Base-by-base conservation (phyloP, 805 yeast genomes). In the Metschnikowia santaceciliae region DNA sequence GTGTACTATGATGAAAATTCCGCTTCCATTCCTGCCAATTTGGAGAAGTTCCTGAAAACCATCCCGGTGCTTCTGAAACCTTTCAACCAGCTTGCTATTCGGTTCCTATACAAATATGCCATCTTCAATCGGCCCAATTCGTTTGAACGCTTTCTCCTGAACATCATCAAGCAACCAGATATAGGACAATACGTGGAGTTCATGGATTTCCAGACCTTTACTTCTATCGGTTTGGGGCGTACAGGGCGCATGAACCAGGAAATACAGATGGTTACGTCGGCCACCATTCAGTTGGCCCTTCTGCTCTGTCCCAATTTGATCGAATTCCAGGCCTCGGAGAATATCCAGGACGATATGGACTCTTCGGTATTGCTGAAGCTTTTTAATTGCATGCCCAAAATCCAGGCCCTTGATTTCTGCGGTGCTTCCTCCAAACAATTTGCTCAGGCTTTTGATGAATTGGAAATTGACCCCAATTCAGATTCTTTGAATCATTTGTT, bases 221-320 rank as follows among this genome's bases (percentile, higher is more conserved):
- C 97, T 1, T 84, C 92, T 0, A 83, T 91, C 45, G 97, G 97
- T 0, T 75, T 90, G 44, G 97, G 97, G 2, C 75, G 97, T 56
- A 87, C 97, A 0, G 89, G 88, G 10, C 79, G 85, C 58, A 90
- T 90, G 96, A 91, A 88, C 69, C 84, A 81, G 66, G 95, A 88
- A 67, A 90, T 90, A 59, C 95, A 90, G 67, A 88, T 88, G 88
- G 89, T 90, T 38, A 90, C 96, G 0, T 75, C 84, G 38, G 70
- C 72, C 26, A 90, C 96, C 2, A 82, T 90, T 22, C 66, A 79
- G 42, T 73, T 80, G 20, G 88, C 89, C 51, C 72, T 90, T 30
- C 62, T 68, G 46, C 66, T 80, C 51, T 83, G 88, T 1, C 86
- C 89, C 0, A 83, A 86, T 56, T 68, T 91, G 46, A 69, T 80